Base-by-base conservation (phyloP, 805 yeast genomes). In the Ogataea siamensis region DNA sequence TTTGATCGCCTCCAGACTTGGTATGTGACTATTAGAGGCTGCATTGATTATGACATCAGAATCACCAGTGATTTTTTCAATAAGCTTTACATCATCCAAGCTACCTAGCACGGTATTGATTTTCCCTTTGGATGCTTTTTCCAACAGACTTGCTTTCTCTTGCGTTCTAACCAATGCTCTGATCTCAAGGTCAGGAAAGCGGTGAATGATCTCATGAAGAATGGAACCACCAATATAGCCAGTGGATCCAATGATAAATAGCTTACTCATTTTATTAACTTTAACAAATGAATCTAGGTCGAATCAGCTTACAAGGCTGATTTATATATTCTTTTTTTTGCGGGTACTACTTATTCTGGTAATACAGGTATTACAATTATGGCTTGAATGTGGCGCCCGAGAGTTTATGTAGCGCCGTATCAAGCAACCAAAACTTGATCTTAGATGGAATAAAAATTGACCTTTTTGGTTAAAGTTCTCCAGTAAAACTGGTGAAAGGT, bases 1-100 rank as follows among this genome's bases (percentile, higher is more conserved):
- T 19, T 32, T 36, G 28, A 40, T 32, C 5, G 40, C 33, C 37
- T 40, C 18, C 7, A 38, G 34, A 13, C 44, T 40, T 7, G 41
- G 29, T n/a, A 36, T 10, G 31, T 40, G 44, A 14, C 27, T 31
- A n/a, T 37, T 37, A 5, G 40, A 37, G 8, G 40, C 40, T 5
- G 40, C 40, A 31, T 37, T 37, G n/a, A 37, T 30, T 5, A 37
- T 19, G 8, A 37, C 21, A 17, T 34, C 38, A 8, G 32, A 9
- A 7, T 26, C 11, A 4, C 4, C 11, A 3, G 21, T 24, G 4
- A 22, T 15, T 5, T 27, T 11, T n/a, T 28, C 30, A 8, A 38
- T 38, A 4, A 38, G 5, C 5, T 27, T 22, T 4, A 24, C n/a
- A 29, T 28, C 34, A 27, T 38, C 33, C 2, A 38, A 20, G 7